Base-by-base conservation (phyloP, 768 basidiomycete genomes). In the Mycena alexandri region DNA sequence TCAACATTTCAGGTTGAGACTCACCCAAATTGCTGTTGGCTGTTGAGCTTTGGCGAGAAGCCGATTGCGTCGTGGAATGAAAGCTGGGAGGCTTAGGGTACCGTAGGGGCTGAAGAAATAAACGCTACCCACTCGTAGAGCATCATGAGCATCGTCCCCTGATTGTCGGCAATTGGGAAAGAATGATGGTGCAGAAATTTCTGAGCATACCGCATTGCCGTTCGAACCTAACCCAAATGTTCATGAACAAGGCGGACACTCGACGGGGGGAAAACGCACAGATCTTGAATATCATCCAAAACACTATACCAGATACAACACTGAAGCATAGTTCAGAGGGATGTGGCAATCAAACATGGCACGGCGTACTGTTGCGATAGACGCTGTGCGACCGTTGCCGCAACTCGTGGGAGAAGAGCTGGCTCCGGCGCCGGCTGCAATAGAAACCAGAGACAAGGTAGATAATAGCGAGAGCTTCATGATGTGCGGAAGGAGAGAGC, bases 51-150 rank as follows among this genome's bases (percentile, higher is more conserved):
- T 9, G 68, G 68, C 2, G 68, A 70, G 44, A 46, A 70, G 2
- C 64, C 68, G 29, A 72, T 72, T 14, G 71, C 68, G 34, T 72
- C 71, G 43, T 72, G 71, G 52, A 72, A 72, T 12, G 68, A 46
- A 13, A 72, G 58, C 71, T 71, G 33, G 4, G 19, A 38, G 14
- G 2, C 14, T 22, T 4, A 11, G 5, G 19, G 38, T 4, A 51
- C n/a, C 19, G 10, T 10, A 29, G 25, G 5, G 9, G 5, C n/a
- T 21, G 9, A 19, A 22, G 36, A 50, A 16, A 5, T 41, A 16
- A 24, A 8, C 36, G 10, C 7, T 2, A 54, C 64, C 1, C 25
- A 72, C 71, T 19, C 71, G 63, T 16, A 72, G 59, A n/a, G 68
- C 60, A 51, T 69, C 71, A 33, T 59, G 63, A 19, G 71, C 71